A percentile compares a stretch with the other conserved stretches of the same genome.
These are phyloP conservation scores for Thymus quinquecostatus DNA, from an alignment of 257 asterid species.

Conservation along the genomic window DNA sequence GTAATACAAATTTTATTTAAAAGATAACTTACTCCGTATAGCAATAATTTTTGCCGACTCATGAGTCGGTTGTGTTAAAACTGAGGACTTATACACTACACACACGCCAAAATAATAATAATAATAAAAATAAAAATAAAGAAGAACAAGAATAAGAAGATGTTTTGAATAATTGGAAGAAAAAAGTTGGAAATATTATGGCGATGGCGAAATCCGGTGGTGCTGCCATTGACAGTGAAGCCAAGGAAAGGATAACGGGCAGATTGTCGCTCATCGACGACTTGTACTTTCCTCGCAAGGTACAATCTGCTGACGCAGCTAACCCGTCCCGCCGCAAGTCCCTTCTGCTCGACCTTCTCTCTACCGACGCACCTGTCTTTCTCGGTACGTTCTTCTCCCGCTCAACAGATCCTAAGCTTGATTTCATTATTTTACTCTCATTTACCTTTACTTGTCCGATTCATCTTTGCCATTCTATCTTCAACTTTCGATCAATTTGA, in stretches of 20 bases:
- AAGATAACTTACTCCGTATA: too few species aligned
- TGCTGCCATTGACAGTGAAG: constrained; percentile 43
- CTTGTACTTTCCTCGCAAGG: constrained; percentile 89
- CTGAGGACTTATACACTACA: too few species aligned
- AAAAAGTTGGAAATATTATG: background rate
- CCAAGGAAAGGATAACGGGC: constrained; percentile 58
- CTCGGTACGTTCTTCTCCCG: constrained; percentile 49
- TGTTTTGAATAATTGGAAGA: background rate
- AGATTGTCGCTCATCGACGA: constrained; percentile 74
- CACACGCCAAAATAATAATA: too few species aligned
- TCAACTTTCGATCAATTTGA: background rate
- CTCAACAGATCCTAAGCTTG: background rate
- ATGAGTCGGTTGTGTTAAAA: too few species aligned
- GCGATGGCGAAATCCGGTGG: constrained; percentile 39
- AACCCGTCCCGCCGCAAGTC: constrained; percentile 67
- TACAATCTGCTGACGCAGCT: constrained; percentile 65
- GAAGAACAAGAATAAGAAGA: too few species aligned
- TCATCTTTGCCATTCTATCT: background rate
- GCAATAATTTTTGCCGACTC: too few species aligned
- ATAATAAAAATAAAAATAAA: too few species aligned
- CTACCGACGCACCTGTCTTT: constrained; percentile 84
- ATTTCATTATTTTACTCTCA: too few species aligned
- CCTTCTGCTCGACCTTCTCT: constrained; percentile 74
- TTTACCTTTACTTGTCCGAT: background rate
- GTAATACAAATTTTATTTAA: too few species aligned